These are phyloP conservation scores for Ustilago bromivora DNA, from an alignment of 1,284 basidiomycete species.

Conservation along the genomic window DNA sequence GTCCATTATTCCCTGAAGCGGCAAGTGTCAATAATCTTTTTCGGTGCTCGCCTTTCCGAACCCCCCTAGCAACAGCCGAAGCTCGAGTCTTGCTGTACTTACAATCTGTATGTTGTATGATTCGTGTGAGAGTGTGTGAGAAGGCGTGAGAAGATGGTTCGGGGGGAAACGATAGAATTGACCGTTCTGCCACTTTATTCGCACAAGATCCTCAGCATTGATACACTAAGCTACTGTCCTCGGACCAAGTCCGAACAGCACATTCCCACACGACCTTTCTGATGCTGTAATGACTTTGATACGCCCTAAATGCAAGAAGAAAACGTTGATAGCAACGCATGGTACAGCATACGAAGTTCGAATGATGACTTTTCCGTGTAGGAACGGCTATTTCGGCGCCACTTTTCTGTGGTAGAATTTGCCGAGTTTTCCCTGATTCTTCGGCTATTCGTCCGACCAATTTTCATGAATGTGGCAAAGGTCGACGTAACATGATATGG, in stretches of 20 bases:
- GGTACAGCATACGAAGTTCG: background rate
- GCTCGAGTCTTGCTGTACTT: background rate
- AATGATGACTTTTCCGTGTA: background rate
- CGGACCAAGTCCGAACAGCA: conserved; percentile 27
- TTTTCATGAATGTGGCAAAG: background rate
- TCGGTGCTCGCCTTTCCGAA: conserved; percentile 14
- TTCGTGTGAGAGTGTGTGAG: background rate
- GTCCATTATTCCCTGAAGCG: conserved; percentile 4
- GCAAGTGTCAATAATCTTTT: background rate
- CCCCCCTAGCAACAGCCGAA: background rate
- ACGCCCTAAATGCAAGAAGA: too few relatives aligned
- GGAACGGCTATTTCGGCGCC: conserved; percentile 34
- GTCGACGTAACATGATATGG: background rate
- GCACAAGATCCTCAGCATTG: background rate
- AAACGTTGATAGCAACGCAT: background rate
- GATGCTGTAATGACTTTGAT: too few relatives aligned
- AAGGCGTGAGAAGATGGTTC: background rate
- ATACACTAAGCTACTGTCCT: conserved; percentile 10
- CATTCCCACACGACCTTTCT: conserved; percentile 4
- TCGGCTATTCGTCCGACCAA: conserved; percentile 2
- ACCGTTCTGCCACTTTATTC: conserved; percentile 28
- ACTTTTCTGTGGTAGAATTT: background rate
- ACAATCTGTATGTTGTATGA: conserved; percentile 1
- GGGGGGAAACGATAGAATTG: background rate
- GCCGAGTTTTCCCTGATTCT: conserved; percentile 10